These are phyloP conservation scores for Xylaria longipes DNA, from an alignment of 495 filamentous ascomycete species.

Conservation along the genomic window DNA sequence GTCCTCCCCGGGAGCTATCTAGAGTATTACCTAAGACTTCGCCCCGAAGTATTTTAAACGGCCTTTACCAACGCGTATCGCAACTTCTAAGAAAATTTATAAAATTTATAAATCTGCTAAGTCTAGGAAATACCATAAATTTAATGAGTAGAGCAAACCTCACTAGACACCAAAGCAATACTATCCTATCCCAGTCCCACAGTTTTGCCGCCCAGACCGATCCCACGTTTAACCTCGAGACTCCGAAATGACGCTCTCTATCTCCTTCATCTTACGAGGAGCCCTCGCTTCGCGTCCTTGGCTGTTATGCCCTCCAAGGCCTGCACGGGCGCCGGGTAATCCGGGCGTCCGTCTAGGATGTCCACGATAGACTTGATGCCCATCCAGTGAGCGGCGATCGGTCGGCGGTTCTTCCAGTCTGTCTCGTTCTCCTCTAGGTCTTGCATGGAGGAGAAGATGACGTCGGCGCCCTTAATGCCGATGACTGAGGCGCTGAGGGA, in stretches of 20 bases:
- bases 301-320: slow-evolving; percentile 54
- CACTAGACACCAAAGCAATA: background rate
- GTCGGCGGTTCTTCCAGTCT: slow-evolving; percentile 89
- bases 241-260: slow-evolving; percentile 12
- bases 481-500: slow-evolving; percentile 79
- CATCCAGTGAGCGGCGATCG: slow-evolving; percentile 86
- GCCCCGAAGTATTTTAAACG: background rate
- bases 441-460: slow-evolving; percentile 82
- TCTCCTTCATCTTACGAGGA: slow-evolving; percentile 29
- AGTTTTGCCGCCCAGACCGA: slow-evolving; percentile 10
- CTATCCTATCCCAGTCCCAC: background rate
- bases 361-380: slow-evolving; percentile 81
- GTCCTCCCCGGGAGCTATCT: too few relatives aligned
- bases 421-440: slow-evolving; percentile 82
- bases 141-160: slow-evolving; percentile 2
- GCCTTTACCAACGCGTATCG: background rate
- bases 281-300: slow-evolving; percentile 62
- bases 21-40: background rate
- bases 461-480: slow-evolving; percentile 86
- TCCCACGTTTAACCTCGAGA: slow-evolving; percentile 9
- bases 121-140: slow-evolving; percentile 10
- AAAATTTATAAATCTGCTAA: slow-evolving; percentile 7
- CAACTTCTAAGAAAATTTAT: background rate
- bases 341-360: slow-evolving; percentile 75
- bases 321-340: slow-evolving; percentile 49